Conservation (phyloP, 2,329 filamentous ascomycete genomes). For the Calonectria fujianensis region DNA sequence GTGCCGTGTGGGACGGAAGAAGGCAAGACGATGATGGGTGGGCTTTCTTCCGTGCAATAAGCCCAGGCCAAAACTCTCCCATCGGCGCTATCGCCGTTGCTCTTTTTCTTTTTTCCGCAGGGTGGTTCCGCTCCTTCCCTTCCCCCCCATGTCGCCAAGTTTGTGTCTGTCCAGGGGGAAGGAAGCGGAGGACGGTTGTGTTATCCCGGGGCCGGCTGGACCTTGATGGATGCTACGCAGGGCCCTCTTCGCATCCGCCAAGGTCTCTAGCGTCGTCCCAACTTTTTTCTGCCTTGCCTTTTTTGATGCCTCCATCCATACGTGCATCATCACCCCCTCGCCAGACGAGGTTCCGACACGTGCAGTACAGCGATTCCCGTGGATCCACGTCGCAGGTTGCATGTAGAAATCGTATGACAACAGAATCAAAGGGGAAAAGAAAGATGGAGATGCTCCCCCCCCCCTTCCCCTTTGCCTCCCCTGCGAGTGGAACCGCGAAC, state of each 20-base stretch:
- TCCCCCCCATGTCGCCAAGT: neutral
- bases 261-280: slow-evolving; percentile 17
- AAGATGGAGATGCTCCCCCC: neutral
- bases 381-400: slow-evolving; percentile 2
- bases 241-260: neutral
- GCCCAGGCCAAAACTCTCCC: neutral
- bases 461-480: neutral
- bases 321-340: neutral
- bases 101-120: slow-evolving; percentile 6
- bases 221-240: slow-evolving; percentile 13
- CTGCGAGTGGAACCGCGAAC: slow-evolving; percentile 13
- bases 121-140: neutral
- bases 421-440: neutral
- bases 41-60: neutral
- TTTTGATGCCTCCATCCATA: neutral
- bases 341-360: slow-evolving; percentile 5
- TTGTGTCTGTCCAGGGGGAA: neutral
- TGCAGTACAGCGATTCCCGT: slow-evolving; percentile 14
- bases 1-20: neutral
- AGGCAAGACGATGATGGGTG: neutral
- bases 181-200: neutral
- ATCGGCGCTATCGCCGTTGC: slow-evolving; percentile 14
- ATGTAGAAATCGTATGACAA: slow-evolving; percentile 19
- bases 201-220: slow-evolving; percentile 4
- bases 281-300: neutral